phyloP scores from a whole-genome alignment of 2,329 filamentous ascomycete genomes.

The Cladophialophora yegresii region DNA sequence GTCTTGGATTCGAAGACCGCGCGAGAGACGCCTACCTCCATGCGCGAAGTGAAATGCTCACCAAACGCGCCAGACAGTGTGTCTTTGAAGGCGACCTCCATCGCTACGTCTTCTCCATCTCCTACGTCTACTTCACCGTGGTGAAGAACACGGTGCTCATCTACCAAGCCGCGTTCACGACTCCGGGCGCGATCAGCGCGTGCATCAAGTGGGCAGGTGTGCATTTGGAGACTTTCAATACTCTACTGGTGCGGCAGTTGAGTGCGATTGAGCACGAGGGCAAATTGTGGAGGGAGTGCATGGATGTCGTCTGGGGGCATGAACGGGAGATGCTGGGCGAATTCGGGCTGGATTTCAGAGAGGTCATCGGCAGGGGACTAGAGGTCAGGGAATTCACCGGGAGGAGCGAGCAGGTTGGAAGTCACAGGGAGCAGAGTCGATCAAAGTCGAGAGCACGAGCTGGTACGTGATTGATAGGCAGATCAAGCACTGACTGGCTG shows the following conservation, averaged over 20 bases:
- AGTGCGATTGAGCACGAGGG: slow-evolving; percentile 80
- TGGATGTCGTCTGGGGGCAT: slow-evolving; percentile 78
- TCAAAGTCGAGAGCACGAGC: slow-evolving; percentile 26
- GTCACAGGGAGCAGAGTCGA: slow-evolving; percentile 11
- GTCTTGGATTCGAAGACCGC: slow-evolving; percentile 85
- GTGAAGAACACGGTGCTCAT: slow-evolving; percentile 90
- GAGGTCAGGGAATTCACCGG: slow-evolving; percentile 26
- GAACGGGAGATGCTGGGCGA: slow-evolving; percentile 71
- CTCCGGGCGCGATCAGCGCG: slow-evolving; percentile 81
- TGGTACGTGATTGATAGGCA: slow-evolving; percentile 2
- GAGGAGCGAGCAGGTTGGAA: neutral
- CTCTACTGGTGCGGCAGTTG: slow-evolving; percentile 76
- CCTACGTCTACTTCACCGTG: slow-evolving; percentile 92
- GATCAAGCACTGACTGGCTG: neutral
- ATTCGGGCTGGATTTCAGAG: slow-evolving; percentile 86
- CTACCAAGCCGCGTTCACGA: slow-evolving; percentile 81
- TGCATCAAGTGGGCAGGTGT: slow-evolving; percentile 99
- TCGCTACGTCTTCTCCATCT: slow-evolving; percentile 90
- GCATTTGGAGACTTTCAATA: slow-evolving; percentile 87
- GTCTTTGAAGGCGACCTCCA: slow-evolving; percentile 93
- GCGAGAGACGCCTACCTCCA: slow-evolving; percentile 84
- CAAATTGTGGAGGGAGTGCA: slow-evolving; percentile 76
- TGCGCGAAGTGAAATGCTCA: slow-evolving; percentile 74
- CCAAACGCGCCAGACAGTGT: slow-evolving; percentile 82
- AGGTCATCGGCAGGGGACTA: slow-evolving; percentile 67